Evolutionary conservation across 495 filamentous ascomycete species (phyloP), one percentile per base, ranked within the genome.

Genomic region (Thermochaetoides thermophila): DNA sequence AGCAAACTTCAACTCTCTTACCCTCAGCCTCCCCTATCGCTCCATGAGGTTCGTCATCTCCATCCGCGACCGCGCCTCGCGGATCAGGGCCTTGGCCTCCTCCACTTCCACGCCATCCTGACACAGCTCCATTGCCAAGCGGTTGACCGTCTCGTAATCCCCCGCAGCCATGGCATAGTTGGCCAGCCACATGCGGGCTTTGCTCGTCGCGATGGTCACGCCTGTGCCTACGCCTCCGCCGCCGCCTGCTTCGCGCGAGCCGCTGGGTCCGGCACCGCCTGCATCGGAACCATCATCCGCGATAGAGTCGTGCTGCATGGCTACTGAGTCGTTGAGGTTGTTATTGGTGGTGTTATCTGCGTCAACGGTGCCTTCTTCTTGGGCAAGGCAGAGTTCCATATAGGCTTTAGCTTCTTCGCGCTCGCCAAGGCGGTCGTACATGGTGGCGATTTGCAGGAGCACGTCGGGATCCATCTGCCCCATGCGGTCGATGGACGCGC

Each of bases 61-160:
- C 53, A 84, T 70, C 51, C 85, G 71, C 4, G 81, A 81, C 41
- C 87, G 65, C 14, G 92, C 69, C 61, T 96, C 89, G 38, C 85
- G 69, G 42, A 95, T 81, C 39, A 99, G 63, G 3, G 86, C 86
- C 62, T 96, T 95, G 10, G 91, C 91, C 56, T 99, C 91, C 55
- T 99, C 91, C 11, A 99, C 84, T 57, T 99, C 91, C 17, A 85
- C 75, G 1, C 91, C 91, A 60, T 99, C 91, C 54, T 95, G 83
- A 54, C 85, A 95, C 22, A 96, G 63, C 52, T 96, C 87, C 32
- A 71, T 81, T 3, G 84, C 86, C 11, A 94, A 59, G 41, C 84
- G 77, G 56, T 80, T 79, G 11, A 84, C 82, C 29, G 78, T 69
- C 4, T 61, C 61, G 35, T 81, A 78, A 45, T 86, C 80, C 17